Evolutionary conservation across 2,329 filamentous ascomycete genomes (phyloP), one percentile per base, ranked within the genome.

Genomic region (Ophiostoma montium): DNA sequence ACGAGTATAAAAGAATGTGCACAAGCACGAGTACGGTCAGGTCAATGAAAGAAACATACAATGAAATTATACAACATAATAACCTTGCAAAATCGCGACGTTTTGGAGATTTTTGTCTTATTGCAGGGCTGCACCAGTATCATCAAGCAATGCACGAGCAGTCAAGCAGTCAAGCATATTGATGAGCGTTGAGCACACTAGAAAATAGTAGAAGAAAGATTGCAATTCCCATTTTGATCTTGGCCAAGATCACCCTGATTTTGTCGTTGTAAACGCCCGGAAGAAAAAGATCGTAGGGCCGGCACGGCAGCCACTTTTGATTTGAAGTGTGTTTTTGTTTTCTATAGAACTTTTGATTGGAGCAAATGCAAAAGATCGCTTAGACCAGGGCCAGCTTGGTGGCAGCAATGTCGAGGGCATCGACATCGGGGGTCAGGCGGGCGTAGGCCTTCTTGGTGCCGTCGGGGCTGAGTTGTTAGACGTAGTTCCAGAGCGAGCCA

Each of bases 351-450:
- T 23, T 36, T 50, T 47, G 27, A 35, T 42, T 41, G 19, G 15
- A 16, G 21, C 8, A 30, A 49, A 38, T 27, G n/a, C 11, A 42
- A 31, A 38, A 15, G 9, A 12, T 5, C 38, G 60, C 62, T 84
- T 94, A 96, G 68, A 96, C 92, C 65, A 98, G 92, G 62, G 84
- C 84, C 62, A 98, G 83, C 84, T 96, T 98, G 72, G 92, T 96
- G 65, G 92, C 94, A 57, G 92, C 94, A 72, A 98, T 95, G 75
- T 98, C 92, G 62, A 98, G 84, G 65, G 92, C 92, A 71, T 98
- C 92, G 61, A 96, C 89, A 70, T 98, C 92, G 56, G 89, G 75
- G 51, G 92, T 96, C 59, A 98, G 80, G 68, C 90, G 86, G 66
- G 86, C 88, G 67, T 92, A 98, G 56, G 92, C 92, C 86, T 98